Base-by-base conservation (phyloP, 2,329 filamentous ascomycete genomes). In the Aspergillus carbonarius region DNA sequence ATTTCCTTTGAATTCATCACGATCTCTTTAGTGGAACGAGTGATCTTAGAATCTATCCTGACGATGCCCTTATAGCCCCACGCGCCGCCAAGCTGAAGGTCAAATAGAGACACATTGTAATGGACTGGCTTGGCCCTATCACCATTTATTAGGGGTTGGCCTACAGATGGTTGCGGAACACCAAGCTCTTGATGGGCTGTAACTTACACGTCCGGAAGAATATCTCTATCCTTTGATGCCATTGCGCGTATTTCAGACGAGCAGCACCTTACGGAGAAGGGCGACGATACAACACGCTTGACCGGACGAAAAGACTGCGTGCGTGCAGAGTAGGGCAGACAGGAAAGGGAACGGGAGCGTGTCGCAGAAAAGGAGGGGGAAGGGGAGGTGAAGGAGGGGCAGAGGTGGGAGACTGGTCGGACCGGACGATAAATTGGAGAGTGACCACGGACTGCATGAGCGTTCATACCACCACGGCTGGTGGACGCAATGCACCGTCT, bases 21-120 rank as follows among this genome's bases (percentile, higher is more conserved):
- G 62, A 99, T 87, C 66, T 92, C 85, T 69, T 85, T 90, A 64
- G 89, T 89, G 34, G 87, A 79, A 72, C 88, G 86, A 65, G 83
- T 82, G 74, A 98, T 83, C 59, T 89, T 85, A 59, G 88, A 83
- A 66, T 89, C 84, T 74, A 99, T 96, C 64, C 86, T 89, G 63
- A 97, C 91, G 18, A 83, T 87, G 65, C 95, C 95, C 78, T 93
- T 86, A 80, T 93, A 99, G 60, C 84, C 86, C 88, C 93, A 96
- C 60, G 79, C 79, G 56, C 84, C 85, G 63, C 84, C 83, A 55
- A 87, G 78, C 67, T 96, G 88, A 63, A 99, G 80, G 68, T 95
- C 88, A 71, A 83, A 86, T 67, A 99, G 84, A 57, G 88, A 91
- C 65, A 99, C 82, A 70, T 85, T 82, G 79, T 99, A 99, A 79